Conservation (phyloP, 2,329 filamentous ascomycete species). For the Thelonectria rubi region DNA sequence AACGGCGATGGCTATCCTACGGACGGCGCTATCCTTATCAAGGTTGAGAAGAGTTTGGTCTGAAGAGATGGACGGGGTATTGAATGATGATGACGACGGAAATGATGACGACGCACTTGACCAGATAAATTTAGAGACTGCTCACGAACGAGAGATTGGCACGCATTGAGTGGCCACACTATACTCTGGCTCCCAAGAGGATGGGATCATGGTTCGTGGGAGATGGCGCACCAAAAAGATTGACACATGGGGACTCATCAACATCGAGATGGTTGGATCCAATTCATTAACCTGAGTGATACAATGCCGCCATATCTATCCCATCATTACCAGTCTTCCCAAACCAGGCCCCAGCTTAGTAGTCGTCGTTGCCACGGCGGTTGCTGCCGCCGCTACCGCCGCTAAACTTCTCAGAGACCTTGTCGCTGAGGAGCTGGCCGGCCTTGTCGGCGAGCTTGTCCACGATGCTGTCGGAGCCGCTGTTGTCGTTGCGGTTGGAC, state of each 20-base stretch:
- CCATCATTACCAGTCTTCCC: background rate
- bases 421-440: slow-evolving; percentile 57
- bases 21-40: slow-evolving; percentile 76
- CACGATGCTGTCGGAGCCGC: slow-evolving; percentile 32
- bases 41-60: slow-evolving; percentile 68
- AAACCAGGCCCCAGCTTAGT: slow-evolving; percentile 17
- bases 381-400: slow-evolving; percentile 43
- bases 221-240: background rate
- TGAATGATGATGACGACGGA: slow-evolving; percentile 8
- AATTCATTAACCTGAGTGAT: slow-evolving; percentile 7
- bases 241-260: background rate
- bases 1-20: slow-evolving; percentile 73
- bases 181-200: too few species aligned
- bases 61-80: slow-evolving; percentile 6
- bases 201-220: too few species aligned
- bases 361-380: slow-evolving; percentile 33
- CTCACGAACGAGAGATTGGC: background rate
- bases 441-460: slow-evolving; percentile 69
- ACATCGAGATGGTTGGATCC: background rate
- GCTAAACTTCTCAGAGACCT: slow-evolving; percentile 57
- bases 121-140: slow-evolving; percentile 3
- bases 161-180: too few species aligned
- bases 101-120: background rate
- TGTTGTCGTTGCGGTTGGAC: slow-evolving; percentile 23
- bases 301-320: slow-evolving; percentile 12